Evolutionary conservation across 2,329 filamentous ascomycete genomes (phyloP).

Genomic region (Botryotinia calthae): DNA sequence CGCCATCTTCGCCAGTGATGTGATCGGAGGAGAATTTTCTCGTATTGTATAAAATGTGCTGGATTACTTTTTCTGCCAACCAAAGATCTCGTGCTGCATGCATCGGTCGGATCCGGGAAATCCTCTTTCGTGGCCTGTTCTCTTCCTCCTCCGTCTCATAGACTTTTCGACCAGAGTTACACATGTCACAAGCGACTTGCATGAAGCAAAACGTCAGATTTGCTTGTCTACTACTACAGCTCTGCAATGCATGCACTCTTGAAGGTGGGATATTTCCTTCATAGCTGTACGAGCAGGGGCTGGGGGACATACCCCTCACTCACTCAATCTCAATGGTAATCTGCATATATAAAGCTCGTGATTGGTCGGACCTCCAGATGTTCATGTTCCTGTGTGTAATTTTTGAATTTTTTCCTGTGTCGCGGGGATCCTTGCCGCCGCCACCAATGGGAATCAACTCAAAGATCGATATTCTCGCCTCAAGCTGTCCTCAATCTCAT

Average conservation of each 20-base stretch:
- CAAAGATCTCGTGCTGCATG: not conserved
- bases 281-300: not conserved
- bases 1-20: not conserved
- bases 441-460: not conserved
- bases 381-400: slow-evolving; percentile 21
- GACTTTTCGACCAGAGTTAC: not conserved
- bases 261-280: slow-evolving; percentile 17
- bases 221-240: slow-evolving; percentile 5
- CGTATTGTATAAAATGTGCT: not conserved
- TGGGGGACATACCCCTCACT: slow-evolving; percentile 18
- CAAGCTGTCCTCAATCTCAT: not conserved
- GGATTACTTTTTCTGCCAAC: slow-evolving; percentile 12
- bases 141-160: not conserved
- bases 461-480: not conserved
- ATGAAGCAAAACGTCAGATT: not conserved
- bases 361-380: slow-evolving; percentile 12
- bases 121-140: not conserved
- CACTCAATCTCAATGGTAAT: slow-evolving; percentile 15
- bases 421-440: slow-evolving; percentile 19
- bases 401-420: not conserved
- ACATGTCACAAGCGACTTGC: slow-evolving; percentile 1
- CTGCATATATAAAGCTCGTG: slow-evolving; percentile 12
- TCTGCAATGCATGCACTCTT: not conserved
- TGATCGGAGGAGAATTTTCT: slow-evolving; percentile 1
- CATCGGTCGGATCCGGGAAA: slow-evolving; percentile 1